Conservation (phyloP, 495 filamentous ascomycete species). For the Trichocladium antarcticum region DNA sequence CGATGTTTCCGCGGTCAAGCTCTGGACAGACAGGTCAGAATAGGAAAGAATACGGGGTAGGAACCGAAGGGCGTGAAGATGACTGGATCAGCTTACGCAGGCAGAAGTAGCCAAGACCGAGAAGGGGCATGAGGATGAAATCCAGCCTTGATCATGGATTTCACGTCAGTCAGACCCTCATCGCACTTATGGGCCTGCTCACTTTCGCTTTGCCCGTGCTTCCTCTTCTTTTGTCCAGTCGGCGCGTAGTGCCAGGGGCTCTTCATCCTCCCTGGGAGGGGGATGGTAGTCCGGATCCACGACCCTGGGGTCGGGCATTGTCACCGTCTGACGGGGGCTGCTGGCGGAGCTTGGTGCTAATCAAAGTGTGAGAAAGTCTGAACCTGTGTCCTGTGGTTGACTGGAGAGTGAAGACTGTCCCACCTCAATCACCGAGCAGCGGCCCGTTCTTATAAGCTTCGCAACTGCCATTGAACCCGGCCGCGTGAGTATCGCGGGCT, state of each 20-base stretch:
- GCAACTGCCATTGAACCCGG: background rate
- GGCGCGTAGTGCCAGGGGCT: conserved; percentile 15
- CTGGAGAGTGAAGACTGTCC: background rate
- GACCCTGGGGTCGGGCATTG: background rate
- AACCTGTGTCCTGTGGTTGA: too few species aligned
- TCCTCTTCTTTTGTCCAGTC: conserved; percentile 32
- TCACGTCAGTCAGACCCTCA: background rate
- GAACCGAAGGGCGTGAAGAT: conserved; percentile 3
- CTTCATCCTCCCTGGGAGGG: conserved; percentile 21
- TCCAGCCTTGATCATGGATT: conserved; percentile 31
- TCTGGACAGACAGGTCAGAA: conserved; percentile 16
- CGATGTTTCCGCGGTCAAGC: conserved; percentile 24
- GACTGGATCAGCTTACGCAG: conserved; percentile 33
- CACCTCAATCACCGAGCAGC: background rate
- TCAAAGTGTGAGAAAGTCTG: too few species aligned
- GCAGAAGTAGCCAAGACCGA: conserved; percentile 48
- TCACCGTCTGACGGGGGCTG: background rate
- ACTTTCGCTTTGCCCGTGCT: conserved; percentile 30
- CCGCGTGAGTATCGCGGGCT: background rate
- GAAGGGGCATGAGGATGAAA: conserved; percentile 38
- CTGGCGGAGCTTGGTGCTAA: background rate
- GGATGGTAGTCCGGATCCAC: conserved; percentile 9
- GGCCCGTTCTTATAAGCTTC: background rate
- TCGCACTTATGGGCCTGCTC: conserved; percentile 4
- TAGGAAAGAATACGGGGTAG: conserved; percentile 7